Conservation (phyloP, 192 early-diverging fungal genomes). For the Rhizoclosmatium globosum region DNA sequence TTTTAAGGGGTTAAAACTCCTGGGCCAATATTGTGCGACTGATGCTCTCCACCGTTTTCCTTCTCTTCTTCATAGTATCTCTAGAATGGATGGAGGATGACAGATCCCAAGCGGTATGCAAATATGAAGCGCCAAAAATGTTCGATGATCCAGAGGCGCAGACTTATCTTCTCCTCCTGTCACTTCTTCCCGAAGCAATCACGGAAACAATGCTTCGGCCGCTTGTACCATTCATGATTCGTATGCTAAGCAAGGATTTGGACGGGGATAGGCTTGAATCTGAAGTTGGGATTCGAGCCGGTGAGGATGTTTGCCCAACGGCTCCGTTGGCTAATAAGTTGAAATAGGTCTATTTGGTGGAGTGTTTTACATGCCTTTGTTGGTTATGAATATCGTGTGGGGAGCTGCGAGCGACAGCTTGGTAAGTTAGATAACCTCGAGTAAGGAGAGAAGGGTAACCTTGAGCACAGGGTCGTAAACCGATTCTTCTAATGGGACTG, state of each 20-base stretch:
- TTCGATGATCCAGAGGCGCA: constrained; percentile 6
- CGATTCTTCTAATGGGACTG: constrained; percentile 30
- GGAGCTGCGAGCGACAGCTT: constrained; percentile 48
- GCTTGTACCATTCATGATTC: constrained; percentile 56
- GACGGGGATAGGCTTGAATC: background rate
- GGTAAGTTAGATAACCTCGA: background rate
- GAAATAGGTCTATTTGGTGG: constrained; percentile 47
- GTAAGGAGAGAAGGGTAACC: background rate
- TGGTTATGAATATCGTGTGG: constrained; percentile 61
- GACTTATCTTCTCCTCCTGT: constrained; percentile 41
- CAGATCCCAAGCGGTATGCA: background rate
- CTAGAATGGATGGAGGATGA: background rate
- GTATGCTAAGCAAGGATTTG: constrained; percentile 13
- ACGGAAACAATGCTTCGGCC: constrained; percentile 54
- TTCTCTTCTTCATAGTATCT: background rate
- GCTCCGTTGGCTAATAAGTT: background rate
- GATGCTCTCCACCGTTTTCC: background rate
- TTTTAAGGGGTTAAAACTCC: background rate
- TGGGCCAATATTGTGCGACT: background rate
- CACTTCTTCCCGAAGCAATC: constrained; percentile 56
- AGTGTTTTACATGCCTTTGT: constrained; percentile 58
- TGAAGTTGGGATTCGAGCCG: constrained; percentile 8
- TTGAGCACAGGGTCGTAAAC: constrained; percentile 20
- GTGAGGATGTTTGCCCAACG: background rate
- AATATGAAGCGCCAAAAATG: too few relatives aligned